phyloP scores from a whole-genome alignment of 2,329 filamentous ascomycete genomes.

The Fusarium sacchari region DNA sequence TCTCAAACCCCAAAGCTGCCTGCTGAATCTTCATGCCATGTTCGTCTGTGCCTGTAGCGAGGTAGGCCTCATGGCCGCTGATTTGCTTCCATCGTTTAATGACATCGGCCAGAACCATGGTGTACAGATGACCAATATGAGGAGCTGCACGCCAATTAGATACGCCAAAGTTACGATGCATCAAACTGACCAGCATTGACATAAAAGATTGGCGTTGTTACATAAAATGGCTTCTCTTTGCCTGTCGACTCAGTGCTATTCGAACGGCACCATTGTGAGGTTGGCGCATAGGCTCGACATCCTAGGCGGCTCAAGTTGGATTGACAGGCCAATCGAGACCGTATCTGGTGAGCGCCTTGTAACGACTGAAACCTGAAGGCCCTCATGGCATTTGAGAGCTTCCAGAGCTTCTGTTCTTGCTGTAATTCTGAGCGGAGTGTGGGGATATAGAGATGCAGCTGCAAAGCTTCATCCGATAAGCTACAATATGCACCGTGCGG shows the following conservation, averaged over 20 bases:
- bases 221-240: conserved; percentile 90
- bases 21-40: conserved; percentile 98
- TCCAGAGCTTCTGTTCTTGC: background rate
- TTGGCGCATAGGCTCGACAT: conserved; percentile 39
- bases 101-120: conserved; percentile 89
- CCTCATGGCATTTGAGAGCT: conserved; percentile 42
- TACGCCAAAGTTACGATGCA: no score
- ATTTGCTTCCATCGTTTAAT: conserved; percentile 91
- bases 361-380: conserved; percentile 43
- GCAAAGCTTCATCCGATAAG: conserved; percentile 35
- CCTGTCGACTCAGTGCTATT: conserved; percentile 38
- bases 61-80: conserved; percentile 73
- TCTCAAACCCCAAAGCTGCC: conserved; percentile 63
- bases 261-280: conserved; percentile 48
- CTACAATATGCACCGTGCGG: conserved; percentile 27
- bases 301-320: conserved; percentile 44
- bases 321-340: conserved; percentile 26
- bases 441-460: conserved; percentile 14
- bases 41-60: conserved; percentile 95
- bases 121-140: conserved; percentile 94
- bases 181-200: conserved; percentile 84
- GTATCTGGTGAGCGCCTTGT: conserved; percentile 34
- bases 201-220: conserved; percentile 98
- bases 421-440: conserved; percentile 8
- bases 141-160: conserved; percentile 68